A percentile compares a stretch with the other conserved stretches of the same genome.
Conservation (phyloP, 106 monocot species). For the Dendrobium catenatum region DNA sequence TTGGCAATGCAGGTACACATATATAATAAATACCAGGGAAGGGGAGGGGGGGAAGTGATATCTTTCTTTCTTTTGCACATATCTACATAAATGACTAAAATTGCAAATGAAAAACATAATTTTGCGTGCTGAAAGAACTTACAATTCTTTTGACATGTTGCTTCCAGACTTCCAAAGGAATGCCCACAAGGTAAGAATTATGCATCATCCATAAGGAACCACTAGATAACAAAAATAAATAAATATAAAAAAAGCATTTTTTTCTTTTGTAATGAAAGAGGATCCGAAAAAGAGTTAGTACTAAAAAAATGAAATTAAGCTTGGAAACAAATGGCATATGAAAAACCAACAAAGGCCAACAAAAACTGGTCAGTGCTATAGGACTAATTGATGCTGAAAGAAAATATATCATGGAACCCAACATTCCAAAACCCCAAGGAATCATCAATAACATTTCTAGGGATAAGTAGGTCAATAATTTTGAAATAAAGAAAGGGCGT, state of each 20-base stretch:
- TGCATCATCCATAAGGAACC: slow-evolving; percentile 93
- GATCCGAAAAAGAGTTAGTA: neutral
- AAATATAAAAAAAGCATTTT: neutral
- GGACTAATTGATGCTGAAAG: neutral
- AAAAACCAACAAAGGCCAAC: neutral
- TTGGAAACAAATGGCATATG: neutral
- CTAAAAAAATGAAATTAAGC: neutral
- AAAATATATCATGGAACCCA: neutral
- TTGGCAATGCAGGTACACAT: neutral
- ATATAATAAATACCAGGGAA: neutral
- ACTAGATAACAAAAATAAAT: slow-evolving; percentile 19
- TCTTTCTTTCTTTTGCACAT: neutral
- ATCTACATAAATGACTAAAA: neutral
- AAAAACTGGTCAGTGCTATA: neutral
- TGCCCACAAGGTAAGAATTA: slow-evolving; percentile 84
- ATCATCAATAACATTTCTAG: neutral
- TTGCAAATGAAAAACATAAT: neutral
- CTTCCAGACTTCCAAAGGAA: slow-evolving; percentile 70
- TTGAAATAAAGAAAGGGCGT: neutral
- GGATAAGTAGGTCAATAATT: neutral
- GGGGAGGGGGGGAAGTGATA: too few species aligned
- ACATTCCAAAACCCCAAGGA: neutral
- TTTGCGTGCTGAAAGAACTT: neutral
- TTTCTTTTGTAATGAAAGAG: neutral
- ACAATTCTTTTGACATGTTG: slow-evolving; percentile 67